Base-by-base conservation (phyloP, 306 rosid genomes). In the Trifolium dubium region DNA sequence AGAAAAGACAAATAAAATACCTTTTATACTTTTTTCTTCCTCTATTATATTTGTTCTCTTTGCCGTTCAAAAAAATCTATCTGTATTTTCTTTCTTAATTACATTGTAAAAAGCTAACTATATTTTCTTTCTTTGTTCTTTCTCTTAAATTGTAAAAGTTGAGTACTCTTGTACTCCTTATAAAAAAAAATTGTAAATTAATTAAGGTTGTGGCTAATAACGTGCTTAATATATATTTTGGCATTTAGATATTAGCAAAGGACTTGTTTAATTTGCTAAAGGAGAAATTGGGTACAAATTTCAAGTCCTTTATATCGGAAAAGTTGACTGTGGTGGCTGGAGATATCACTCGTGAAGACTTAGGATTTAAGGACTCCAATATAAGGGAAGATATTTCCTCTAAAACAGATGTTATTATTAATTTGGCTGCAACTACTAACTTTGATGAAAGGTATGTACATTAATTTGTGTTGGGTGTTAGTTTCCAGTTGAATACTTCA, bases 341-440 rank as follows among this genome's bases (percentile, higher is more conserved):
- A 1, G 97, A 92, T 74, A 83, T 90, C 39, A 34, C 84, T 14
- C 10, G 0, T 0, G 88, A 86, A 35, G 83, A 82, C 72, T 77
- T 90, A 86, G 89, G 86, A 2, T 51, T 90, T 80, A 83, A 83
- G 47, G 89, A 86, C 55, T 69, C 83, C 7, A 59, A 19, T 64
- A 47, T 90, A 46, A 75, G 71, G 69, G 79, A 89, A 30, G 86
- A 90, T 50, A 82, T 92, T 65, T 49, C 61, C 72, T 71, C 61
- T 31, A 77, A 89, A 37, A 56, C 87, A 1, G 86, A 90, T 77
- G 85, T 81, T 34, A 87, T 92, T 18, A 65, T 90, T 34, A 89
- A 92, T 73, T 72, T 92, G 5, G 98, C 97, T 60, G 97, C 97
- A 49, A 87, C 91, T 0, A 92, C 98, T 14, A 87, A 87, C 17